Base-by-base conservation (phyloP, 306 rosid species). In the Cajanus cajan region DNA sequence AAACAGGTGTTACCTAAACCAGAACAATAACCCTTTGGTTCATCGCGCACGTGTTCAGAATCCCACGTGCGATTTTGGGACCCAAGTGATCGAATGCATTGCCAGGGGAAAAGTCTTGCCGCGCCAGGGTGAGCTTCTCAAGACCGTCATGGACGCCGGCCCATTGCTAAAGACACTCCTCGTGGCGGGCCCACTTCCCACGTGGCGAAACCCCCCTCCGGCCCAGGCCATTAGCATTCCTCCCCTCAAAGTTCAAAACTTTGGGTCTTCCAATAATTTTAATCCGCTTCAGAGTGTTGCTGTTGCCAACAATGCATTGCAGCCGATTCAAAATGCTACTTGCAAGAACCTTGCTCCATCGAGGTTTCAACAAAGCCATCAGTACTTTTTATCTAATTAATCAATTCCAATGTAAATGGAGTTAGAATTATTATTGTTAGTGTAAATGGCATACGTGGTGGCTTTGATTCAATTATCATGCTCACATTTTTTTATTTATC, bases 161-260 rank as follows among this genome's bases (percentile, higher is more conserved):
- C 91, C 98, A 0, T 51, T 88, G 41, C 96, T 94, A 43, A 83
- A 88, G 65, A 85, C 85, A 0, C 88, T 92, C n/a, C 77, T 87
- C 0, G 66, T 88, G 2, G 89, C 94, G 0, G 96, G 96, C 7
- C 93, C 95, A 6, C 88, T 92, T 74, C 98, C 97, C 6, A 80
- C 78, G 10, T 92, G 96, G 96, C 80, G 85, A 4, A 90, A 89
- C 69, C 97, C 98, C 8, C 95, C 98, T 6, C 90, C 97, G 8
- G 7, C 83, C 61, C 87, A 58, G 43, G 41, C 77, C 6, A 86
- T 94, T 61, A 74, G 80, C 18, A 65, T 85, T 78, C 95, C 95
- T n/a, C 87, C 91, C 1, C 80, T 88, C 78, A 19, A 67, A 0
- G 55, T 87, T 55, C 47, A 72, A 36, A 82, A 87, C 10, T 61